These are phyloP conservation scores for Canariomyces notabilis DNA, from an alignment of 2,329 filamentous ascomycete genomes.

Conservation along the genomic window DNA sequence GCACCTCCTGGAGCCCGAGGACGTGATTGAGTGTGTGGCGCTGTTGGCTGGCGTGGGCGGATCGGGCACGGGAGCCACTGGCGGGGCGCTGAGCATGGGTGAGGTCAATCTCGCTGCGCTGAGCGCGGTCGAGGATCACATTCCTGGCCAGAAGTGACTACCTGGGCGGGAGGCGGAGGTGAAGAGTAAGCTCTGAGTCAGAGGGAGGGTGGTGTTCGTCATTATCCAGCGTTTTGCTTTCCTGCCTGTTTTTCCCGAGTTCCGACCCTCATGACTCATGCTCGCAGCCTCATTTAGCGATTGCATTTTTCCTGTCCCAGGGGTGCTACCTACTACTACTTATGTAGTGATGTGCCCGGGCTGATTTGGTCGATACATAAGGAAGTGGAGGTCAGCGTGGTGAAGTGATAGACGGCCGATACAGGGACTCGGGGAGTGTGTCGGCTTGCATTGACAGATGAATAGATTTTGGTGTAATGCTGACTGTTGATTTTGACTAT, in stretches of 20 bases:
- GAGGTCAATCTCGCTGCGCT: slow-evolving; percentile 54
- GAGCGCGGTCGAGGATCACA: slow-evolving; percentile 48
- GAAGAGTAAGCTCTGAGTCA: background rate
- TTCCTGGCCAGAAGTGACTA: slow-evolving; percentile 36
- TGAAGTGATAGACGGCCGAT: no score
- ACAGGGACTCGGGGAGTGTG: no score
- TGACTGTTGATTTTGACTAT: no score
- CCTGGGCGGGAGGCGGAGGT: background rate
- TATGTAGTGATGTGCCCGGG: no score
- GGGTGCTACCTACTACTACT: no score
- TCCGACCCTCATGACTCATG: background rate
- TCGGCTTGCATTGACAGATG: no score
- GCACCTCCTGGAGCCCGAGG: slow-evolving; percentile 82
- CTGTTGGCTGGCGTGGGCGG: slow-evolving; percentile 47
- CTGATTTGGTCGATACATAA: no score
- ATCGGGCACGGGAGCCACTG: slow-evolving; percentile 26
- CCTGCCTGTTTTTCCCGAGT: background rate
- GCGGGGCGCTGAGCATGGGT: slow-evolving; percentile 38
- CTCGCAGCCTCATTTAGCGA: no score
- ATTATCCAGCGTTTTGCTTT: no score
- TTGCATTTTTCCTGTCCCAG: no score
- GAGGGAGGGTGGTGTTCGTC: background rate
- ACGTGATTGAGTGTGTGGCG: slow-evolving; percentile 69
- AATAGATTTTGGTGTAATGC: no score
- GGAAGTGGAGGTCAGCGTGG: no score